Base-by-base conservation (phyloP, 2,329 filamentous ascomycete genomes). In the Exophiala mesophila region DNA sequence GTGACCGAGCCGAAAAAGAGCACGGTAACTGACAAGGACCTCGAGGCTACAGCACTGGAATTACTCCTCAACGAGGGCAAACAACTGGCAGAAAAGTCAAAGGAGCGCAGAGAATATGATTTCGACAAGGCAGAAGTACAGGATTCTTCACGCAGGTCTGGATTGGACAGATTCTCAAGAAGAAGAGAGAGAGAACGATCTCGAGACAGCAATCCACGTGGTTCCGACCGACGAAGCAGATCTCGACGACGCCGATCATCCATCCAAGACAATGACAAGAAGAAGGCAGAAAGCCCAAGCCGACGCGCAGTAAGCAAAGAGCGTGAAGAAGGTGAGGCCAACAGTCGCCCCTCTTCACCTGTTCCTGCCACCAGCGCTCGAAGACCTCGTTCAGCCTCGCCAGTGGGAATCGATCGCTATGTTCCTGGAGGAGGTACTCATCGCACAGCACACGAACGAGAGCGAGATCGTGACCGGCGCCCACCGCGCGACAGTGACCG, bases 31-130 rank as follows among this genome's bases (percentile, higher is more conserved):
- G 73, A 77, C 44, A 76, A 77, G 57, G 68, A 72, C 13, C 57
- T 79, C 33, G 75, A 78, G 53, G 70, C 74, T 48, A 66, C 72
- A 26, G 76, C 76, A 8, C 61, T 78, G 39, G 68, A 76, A 44
- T 57, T 72, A 47, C 63, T 79, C 8, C 54, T 78, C 16, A 69
- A 67, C 51, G 76, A 79, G 58, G 72, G 74, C 35, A 69, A 76
- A 52, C 68, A 73, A 49, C 64, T 74, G 47, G 71, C 73, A 6
- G 72, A 72, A 17, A 76, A 74, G 53, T 66, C 69, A 3, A 63
- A 64, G 26, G 65, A 69, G 46, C 68, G 71, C 42, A 70, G 70
- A 4, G 72, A 74, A 41, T 69, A 72, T 44, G 73, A 67, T 62
- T 9, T 50, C 55, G 58, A 47, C 42, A 59, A 42, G 44, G 55